A percentile compares a stretch with the other conserved stretches of the same genome.
Evolutionary conservation across 202 grass and related monocot genomes (phyloP).

Genomic region (Brachypodium distachyon): DNA sequence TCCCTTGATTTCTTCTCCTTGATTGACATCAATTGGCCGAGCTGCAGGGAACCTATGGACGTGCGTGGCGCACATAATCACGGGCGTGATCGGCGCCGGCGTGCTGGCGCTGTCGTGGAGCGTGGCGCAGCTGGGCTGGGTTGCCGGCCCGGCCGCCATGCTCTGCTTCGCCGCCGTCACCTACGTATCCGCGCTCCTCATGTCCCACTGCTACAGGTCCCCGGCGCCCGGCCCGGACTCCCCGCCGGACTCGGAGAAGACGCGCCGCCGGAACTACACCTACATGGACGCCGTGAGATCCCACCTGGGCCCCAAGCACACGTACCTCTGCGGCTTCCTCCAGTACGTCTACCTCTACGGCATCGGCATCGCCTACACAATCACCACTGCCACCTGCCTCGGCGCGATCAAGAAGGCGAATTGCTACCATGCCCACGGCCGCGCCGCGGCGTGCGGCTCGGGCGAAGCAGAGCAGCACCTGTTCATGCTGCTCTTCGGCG

Average conservation of each 20-base stretch:
- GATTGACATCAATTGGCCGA: no score
- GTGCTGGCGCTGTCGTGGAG: constrained; percentile 86
- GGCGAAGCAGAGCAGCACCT: constrained; percentile 22
- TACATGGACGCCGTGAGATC: constrained; percentile 73
- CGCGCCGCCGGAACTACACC: constrained; percentile 52
- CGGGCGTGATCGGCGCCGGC: constrained; percentile 68
- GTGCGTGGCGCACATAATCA: constrained; percentile 77
- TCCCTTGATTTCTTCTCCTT: no score
- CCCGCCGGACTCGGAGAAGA: neutral
- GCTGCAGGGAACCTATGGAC: constrained; percentile 51
- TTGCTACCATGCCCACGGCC: constrained; percentile 59
- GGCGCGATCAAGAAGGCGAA: constrained; percentile 53
- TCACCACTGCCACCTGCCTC: neutral
- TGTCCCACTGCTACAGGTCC: constrained; percentile 71
- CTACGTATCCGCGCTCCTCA: constrained; percentile 43
- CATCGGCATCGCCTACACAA: neutral
- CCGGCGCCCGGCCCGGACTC: neutral
- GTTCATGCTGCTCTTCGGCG: constrained; percentile 60
- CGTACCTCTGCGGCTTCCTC: neutral
- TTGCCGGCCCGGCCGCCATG: constrained; percentile 55
- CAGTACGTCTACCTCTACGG: neutral
- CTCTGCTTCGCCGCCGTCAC: constrained; percentile 62
- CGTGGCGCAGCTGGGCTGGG: constrained; percentile 84
- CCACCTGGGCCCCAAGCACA: constrained; percentile 18
- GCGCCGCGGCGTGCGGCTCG: constrained; percentile 28